A percentile compares a stretch with the other conserved stretches of the same genome.
These are phyloP conservation scores for Alternaria novae-zelandiae DNA, from an alignment of 2,329 filamentous ascomycete genomes.

Conservation along the genomic window DNA sequence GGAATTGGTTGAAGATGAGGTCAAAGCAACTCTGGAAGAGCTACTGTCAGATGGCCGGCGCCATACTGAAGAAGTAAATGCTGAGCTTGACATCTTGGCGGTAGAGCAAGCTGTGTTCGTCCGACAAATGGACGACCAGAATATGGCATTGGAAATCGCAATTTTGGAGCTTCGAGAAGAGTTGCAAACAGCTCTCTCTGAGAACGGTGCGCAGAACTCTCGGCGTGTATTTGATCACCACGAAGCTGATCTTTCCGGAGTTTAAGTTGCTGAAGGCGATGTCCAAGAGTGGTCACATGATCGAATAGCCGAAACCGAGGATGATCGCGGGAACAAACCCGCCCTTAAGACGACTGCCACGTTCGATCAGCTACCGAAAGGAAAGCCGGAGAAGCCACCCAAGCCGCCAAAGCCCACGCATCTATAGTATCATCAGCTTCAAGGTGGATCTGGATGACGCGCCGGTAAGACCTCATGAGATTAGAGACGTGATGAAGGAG, in stretches of 20 bases:
- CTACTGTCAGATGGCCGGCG: not conserved
- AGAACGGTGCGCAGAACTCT: not conserved
- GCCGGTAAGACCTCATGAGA: not conserved
- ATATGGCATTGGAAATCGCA: not conserved
- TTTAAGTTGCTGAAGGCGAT: not conserved
- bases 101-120: not conserved
- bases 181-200: not conserved
- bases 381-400: not conserved
- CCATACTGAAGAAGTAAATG: not conserved
- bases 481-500: not conserved
- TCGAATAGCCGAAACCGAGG: conserved; percentile 9
- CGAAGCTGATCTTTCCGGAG: not conserved
- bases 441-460: not conserved
- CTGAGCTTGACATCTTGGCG: not conserved
- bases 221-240: not conserved
- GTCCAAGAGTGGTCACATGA: conserved; percentile 1
- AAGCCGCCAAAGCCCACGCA: not conserved
- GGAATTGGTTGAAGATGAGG: not conserved
- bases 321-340: not conserved
- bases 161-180: not conserved
- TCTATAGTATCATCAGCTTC: not conserved
- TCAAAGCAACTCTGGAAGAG: not conserved
- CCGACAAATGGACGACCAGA: not conserved
- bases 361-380: not conserved
- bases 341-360: not conserved